Evolutionary conservation across 345 rosid species (phyloP).

Genomic region (Eucalyptus polybractea): DNA sequence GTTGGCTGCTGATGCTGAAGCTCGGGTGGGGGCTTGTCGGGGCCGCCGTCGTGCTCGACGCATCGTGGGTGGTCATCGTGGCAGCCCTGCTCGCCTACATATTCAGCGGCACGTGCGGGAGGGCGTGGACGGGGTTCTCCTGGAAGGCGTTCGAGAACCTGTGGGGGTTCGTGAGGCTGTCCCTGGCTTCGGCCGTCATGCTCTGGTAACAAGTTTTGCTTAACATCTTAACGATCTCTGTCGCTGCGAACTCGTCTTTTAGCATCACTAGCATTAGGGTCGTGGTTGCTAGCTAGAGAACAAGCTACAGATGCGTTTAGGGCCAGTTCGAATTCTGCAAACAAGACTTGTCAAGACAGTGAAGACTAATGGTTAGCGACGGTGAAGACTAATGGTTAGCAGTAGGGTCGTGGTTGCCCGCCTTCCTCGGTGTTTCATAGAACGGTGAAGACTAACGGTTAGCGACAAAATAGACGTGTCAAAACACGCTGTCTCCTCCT

Average conservation of each 20-base stretch:
- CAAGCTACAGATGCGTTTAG: neutral
- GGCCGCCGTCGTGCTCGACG: constrained; percentile 53
- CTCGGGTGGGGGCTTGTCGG: constrained; percentile 67
- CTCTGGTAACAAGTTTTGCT: constrained; percentile 41
- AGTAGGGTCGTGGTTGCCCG: neutral
- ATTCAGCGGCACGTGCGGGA: constrained; percentile 59
- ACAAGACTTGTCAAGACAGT: neutral
- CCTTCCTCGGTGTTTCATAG: neutral
- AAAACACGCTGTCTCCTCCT: neutral
- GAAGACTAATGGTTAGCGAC: neutral
- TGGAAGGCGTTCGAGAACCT: constrained; percentile 63
- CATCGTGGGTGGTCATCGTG: constrained; percentile 59
- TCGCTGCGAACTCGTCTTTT: neutral
- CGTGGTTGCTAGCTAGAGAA: neutral
- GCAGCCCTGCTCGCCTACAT: constrained; percentile 44
- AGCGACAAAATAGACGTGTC: neutral
- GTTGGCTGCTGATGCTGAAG: constrained; percentile 60
- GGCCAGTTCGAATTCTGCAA: neutral
- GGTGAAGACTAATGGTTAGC: neutral
- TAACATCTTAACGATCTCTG: neutral
- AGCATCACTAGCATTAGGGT: neutral
- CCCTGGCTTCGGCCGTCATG: constrained; percentile 90
- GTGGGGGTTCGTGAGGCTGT: constrained; percentile 60
- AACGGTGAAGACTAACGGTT: neutral
- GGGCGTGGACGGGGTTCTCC: constrained; percentile 79